Base-by-base conservation (phyloP, 768 basidiomycete species). In the Boletus subparvulus region DNA sequence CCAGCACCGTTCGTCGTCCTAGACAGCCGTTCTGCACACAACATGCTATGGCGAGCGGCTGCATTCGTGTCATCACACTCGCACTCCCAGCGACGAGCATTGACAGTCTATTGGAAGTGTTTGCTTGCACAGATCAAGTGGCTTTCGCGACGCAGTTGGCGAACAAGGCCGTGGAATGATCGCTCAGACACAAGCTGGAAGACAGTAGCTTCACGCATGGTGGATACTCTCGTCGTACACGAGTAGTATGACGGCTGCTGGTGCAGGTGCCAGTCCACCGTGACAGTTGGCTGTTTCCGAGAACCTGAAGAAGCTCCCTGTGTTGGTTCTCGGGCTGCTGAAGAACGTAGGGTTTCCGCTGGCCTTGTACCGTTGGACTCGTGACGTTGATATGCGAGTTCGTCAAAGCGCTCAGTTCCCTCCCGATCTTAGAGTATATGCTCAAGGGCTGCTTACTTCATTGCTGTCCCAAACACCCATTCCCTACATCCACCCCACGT, bases 361-460 rank as follows among this genome's bases (percentile, higher is more conserved):
- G 48, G 30, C 35, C 36, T 46, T 52, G 19, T 44, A 48, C 30
- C 13, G 33, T 26, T 21, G 50, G 36, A 10, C 11, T 39, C 3
- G 16, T 52, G 50, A 44, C 17, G 28, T 42, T 58, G 14, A 64
- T 13, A 26, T 21, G 13, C 3, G 42, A n/a, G 80, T 98, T 50
- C 85, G 97, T 52, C 94, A 98, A 78, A 98, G 95, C 74, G 86
- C 92, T 3, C 93, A 95, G 69, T 98, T 99, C 70, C 94, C 96
- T 35, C 91, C 96, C 10, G 97, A 99, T 75, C 86, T 99, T 48
- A 80, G 97, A 61, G 90, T 94, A 11, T 98, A 98, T 68, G 92
- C 97, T 2, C 95, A 98, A 73, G 88, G 89, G 7, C 76, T 99
- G 36, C 79, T 98, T 63, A 92, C 92, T 1, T 91, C 94, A 9